Conservation (phyloP, 805 yeast genomes). For the Metschnikowia lochheadii region DNA sequence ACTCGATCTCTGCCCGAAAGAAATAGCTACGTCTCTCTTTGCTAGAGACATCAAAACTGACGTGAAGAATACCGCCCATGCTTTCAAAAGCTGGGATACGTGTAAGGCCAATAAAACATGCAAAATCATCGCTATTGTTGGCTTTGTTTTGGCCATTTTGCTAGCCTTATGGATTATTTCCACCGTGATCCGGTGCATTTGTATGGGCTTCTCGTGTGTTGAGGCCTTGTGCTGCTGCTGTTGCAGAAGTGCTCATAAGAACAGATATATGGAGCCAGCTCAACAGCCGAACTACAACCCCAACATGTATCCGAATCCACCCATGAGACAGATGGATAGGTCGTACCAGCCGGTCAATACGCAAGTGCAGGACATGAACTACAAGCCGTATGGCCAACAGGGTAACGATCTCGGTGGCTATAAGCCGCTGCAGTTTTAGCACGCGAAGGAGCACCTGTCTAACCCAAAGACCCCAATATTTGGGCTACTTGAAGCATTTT, state of each 20-base stretch:
- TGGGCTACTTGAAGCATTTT: not conserved
- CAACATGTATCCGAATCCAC: constrained; percentile 31
- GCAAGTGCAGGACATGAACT: constrained; percentile 4
- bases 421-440: constrained; percentile 11
- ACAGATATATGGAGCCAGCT: constrained; percentile 17
- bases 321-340: constrained; percentile 13
- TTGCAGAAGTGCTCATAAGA: constrained; percentile 27
- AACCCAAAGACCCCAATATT: not conserved
- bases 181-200: constrained; percentile 51
- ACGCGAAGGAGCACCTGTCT: not conserved
- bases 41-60: constrained; percentile 12
- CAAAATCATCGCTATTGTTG: constrained; percentile 72
- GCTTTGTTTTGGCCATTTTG: constrained; percentile 56
- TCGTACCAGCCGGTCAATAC: constrained; percentile 13
- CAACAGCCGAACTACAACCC: constrained; percentile 27
- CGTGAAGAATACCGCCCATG: constrained; percentile 38
- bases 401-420: constrained; percentile 8
- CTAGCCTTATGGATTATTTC: constrained; percentile 54
- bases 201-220: constrained; percentile 46
- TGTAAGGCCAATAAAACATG: constrained; percentile 78
- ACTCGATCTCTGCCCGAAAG: constrained; percentile 12
- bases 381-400: constrained; percentile 6
- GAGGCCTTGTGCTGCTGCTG: constrained; percentile 49
- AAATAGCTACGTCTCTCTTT: constrained; percentile 5
- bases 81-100: constrained; percentile 67